Evolutionary conservation across 1,284 basidiomycete species (phyloP), one percentile per base, ranked within the genome.

Genomic region (Rhizopogon parksii): DNA sequence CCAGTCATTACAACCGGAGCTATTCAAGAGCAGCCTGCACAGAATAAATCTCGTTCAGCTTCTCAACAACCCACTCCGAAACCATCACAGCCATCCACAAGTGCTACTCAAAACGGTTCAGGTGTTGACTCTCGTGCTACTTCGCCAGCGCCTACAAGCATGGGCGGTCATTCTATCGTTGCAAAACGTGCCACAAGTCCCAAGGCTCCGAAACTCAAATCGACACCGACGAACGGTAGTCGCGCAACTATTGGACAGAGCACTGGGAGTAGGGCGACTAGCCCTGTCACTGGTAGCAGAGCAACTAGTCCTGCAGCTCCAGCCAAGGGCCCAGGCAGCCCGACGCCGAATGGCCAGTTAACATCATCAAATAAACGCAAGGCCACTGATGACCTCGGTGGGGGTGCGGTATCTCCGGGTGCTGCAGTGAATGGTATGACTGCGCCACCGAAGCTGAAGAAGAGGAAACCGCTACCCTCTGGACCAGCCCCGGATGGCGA

Each of bases 101-200:
- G 57, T 52, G 67, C 57, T 65, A 62, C 47, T 64, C 67, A 43
- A 64, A 74, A 59, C 3, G 56, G 42, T n/a, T 54, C 63, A 8
- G 19, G 64, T 53, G 47, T 55, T 58, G 70, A 62, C 48, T 83
- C 85, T 34, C 75, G 76, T 34, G 71, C 82, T 11, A 75, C 75
- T 11, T 85, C 85, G 2, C 83, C 83, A 3, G 68, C 70, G 4
- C 71, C 74, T 7, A 68, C 72, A 19, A 68, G 72, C 39, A 72
- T 83, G 57, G 77, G 84, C 47, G 82, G 85, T 1, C 84, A 88
- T 68, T 83, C 83, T 1, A 62, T 89, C 36, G 78, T 91, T n/a
- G 89, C 89, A 9, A 86, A 85, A 65, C 82, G 88, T 9, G 88
- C 88, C 0, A 90, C 87, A 3, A 88, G 85, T 54, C 87, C 87